Base-by-base conservation (phyloP, 306 rosid genomes). In the Vigna mungo region DNA sequence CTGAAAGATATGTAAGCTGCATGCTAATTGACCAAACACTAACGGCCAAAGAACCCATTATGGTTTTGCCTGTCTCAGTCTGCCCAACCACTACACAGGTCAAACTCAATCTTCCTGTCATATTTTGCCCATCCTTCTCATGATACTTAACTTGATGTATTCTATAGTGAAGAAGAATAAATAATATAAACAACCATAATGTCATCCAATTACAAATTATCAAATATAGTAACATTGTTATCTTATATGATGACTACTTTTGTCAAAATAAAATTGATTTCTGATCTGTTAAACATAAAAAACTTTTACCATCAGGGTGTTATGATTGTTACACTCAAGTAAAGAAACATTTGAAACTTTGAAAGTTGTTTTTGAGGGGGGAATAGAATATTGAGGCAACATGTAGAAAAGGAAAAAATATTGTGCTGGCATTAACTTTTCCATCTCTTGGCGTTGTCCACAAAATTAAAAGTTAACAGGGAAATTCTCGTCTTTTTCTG, bases 401-500 rank as follows among this genome's bases (percentile, higher is more conserved):
- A 55, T 27, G 44, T 20, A 43, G 70, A 52, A 60, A 56, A 81
- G 72, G 47, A 39, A 52, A 16, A 69, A 32, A 58, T 56, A 47
- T 47, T 78, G 55, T 59, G 72, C 56, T 44, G 80, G 83, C 60
- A 76, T 55, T 41, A 61, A 76, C 82, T 72, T 77, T 79, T 46
- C 64, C 69, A 39, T 81, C 80, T 69, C 43, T 78, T 71, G 69
- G 78, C 75, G 14, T 69, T 75, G 87, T 70, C 83, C 90, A 75
- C 77, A 68, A 75, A 75, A 77, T 78, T 9, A 58, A 86, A 82
- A 72, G 81, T 82, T 39, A 56, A 62, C 54, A 76, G 54, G 58
- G 63, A 86, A 78, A 85, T 78, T 82, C 87, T 70, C 21, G 60
- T 75, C 76, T 82, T 86, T 52, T 91, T 77, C 39, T 68, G 32